A percentile compares a stretch with the other conserved stretches of the same genome.
phyloP scores from a whole-genome alignment of 495 filamentous ascomycete species.

The Wilcoxina mikolae region DNA sequence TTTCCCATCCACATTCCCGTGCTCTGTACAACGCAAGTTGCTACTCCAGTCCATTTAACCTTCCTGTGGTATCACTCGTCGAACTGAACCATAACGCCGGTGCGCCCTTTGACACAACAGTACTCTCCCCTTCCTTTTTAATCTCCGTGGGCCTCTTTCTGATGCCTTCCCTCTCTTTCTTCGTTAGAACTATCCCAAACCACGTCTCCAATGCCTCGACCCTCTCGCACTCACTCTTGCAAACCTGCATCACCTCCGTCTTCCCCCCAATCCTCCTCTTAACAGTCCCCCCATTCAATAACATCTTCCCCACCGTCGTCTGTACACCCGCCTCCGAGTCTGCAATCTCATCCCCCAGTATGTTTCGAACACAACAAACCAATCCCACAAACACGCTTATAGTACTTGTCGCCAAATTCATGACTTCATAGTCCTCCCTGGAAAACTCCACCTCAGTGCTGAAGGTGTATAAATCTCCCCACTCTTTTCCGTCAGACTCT shows the following conservation, averaged over 20 bases:
- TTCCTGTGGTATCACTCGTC: too few species aligned
- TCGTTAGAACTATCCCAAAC: slow-evolving; percentile 41
- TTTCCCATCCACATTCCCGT: too few species aligned
- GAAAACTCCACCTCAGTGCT: slow-evolving; percentile 44
- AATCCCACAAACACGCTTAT: slow-evolving; percentile 6
- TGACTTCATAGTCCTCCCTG: slow-evolving; percentile 46
- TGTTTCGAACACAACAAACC: slow-evolving; percentile 9
- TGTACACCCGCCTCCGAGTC: slow-evolving; percentile 22
- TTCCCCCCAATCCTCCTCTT: slow-evolving; percentile 46
- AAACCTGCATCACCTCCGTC: slow-evolving; percentile 38
- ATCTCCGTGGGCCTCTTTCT: slow-evolving; percentile 37
- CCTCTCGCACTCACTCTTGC: slow-evolving; percentile 39
- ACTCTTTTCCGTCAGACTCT: slow-evolving; percentile 33
- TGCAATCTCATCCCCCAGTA: slow-evolving; percentile 33
- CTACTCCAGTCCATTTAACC: too few species aligned
- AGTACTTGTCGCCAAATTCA: slow-evolving; percentile 38
- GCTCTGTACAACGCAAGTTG: too few species aligned
- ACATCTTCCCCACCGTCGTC: slow-evolving; percentile 40
- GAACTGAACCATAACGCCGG: too few species aligned
- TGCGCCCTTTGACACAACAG: too few species aligned
- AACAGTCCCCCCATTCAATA: slow-evolving; percentile 40
- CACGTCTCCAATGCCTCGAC: slow-evolving; percentile 38
- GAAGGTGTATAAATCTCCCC: slow-evolving; percentile 47
- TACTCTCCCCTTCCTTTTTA: too few species aligned
- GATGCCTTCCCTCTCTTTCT: slow-evolving; percentile 39